Evolutionary conservation across 305 asterid species (phyloP).

Genomic region (Galium porrigens): DNA sequence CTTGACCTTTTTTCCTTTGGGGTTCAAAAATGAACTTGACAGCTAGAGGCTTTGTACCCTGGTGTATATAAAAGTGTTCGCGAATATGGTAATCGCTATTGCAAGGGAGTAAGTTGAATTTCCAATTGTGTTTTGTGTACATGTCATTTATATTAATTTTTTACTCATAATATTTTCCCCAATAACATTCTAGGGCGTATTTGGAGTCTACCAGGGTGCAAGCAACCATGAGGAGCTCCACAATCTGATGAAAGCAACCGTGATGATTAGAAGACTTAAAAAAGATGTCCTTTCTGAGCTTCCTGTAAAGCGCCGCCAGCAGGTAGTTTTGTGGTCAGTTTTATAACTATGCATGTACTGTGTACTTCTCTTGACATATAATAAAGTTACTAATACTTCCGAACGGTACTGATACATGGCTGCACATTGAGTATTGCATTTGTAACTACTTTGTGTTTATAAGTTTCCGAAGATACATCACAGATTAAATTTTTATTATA

Average conservation of each 20-base stretch:
- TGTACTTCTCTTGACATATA: conserved; percentile 4
- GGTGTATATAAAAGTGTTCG: conserved; percentile 69
- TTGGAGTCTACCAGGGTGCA: conserved; percentile 95
- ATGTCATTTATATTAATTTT: not conserved
- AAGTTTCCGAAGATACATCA: conserved; percentile 9
- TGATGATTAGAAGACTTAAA: conserved; percentile 90
- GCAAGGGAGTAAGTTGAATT: conserved; percentile 86
- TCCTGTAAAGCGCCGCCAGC: conserved; percentile 91
- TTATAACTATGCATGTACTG: conserved; percentile 3
- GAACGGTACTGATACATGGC: not conserved
- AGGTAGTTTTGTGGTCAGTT: conserved; percentile 28
- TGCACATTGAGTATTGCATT: conserved; percentile 1
- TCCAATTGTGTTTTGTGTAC: conserved; percentile 14
- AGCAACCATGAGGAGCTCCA: conserved; percentile 97
- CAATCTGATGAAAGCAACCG: conserved; percentile 82
- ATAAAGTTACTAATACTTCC: not conserved
- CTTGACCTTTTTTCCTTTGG: not conserved
- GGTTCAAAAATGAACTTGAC: conserved; percentile 20
- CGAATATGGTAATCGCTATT: conserved; percentile 84
- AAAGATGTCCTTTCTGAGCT: conserved; percentile 92
- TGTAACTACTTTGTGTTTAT: not conserved
- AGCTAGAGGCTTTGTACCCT: conserved; percentile 92
- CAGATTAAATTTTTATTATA: conserved; percentile 13
- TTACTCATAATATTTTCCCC: not conserved
- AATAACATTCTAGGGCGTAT: conserved; percentile 42